These are phyloP conservation scores for Smittium culicis DNA, from an alignment of 371 early-diverging fungal genomes.

Conservation along the genomic window DNA sequence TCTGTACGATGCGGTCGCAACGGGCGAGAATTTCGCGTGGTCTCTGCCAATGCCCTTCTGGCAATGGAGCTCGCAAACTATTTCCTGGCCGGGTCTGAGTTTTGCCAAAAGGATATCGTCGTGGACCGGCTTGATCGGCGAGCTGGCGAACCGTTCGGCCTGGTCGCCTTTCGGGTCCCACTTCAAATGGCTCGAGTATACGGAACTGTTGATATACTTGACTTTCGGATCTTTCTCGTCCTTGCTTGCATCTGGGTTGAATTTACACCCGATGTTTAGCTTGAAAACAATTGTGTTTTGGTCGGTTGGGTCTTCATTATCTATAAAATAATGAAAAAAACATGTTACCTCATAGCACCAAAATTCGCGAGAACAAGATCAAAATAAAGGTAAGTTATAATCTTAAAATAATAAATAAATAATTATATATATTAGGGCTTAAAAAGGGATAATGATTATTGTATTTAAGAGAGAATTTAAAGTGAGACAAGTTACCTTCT, in stretches of 20 bases:
- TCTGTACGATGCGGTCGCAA: constrained; percentile 93
- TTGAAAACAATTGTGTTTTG: constrained; percentile 87
- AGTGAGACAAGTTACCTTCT: constrained; percentile 8
- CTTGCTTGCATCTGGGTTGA: constrained; percentile 41
- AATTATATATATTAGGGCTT: too few relatives aligned
- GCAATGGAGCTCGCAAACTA: constrained; percentile 80
- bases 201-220: constrained; percentile 51
- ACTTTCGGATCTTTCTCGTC: constrained; percentile 58
- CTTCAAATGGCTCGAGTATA: constrained; percentile 63
- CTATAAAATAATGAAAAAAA: background rate
- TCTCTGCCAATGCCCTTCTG: constrained; percentile 88
- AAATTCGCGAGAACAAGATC: too few relatives aligned
- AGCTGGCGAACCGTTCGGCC: constrained; percentile 44
- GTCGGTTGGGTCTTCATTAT: constrained; percentile 66
- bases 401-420: background rate
- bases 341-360: too few relatives aligned
- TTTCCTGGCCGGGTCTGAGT: constrained; percentile 82
- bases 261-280: constrained; percentile 58
- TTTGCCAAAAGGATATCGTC: constrained; percentile 89
- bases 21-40: constrained; percentile 99
- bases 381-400: too few relatives aligned
- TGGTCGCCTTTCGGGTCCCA: constrained; percentile 90
- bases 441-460: too few relatives aligned
- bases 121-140: constrained; percentile 58
- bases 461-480: too few relatives aligned